Conservation (phyloP, 2,329 filamentous ascomycete genomes). For the Gaeumannomyces tritici region DNA sequence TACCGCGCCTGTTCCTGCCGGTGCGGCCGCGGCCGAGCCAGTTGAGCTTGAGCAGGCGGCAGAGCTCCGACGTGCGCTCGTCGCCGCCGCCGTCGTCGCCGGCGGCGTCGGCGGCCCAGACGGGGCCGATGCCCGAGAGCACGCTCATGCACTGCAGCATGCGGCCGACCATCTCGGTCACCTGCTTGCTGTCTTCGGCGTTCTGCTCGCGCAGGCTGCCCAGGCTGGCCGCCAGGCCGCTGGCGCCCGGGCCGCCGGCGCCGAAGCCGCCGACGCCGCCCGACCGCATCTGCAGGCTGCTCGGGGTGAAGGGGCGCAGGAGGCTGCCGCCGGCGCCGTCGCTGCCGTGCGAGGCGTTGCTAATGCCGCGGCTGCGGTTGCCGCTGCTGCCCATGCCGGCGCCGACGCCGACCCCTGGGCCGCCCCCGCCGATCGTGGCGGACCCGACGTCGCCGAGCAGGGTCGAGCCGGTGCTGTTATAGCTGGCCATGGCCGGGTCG, state of each 20-base stretch:
- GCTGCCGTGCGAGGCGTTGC: conserved; percentile 65
- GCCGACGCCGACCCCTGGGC: too few relatives aligned
- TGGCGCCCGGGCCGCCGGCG: conserved; percentile 16
- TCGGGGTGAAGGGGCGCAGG: conserved; percentile 41
- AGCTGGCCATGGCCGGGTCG: conserved; percentile 67
- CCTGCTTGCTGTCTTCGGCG: conserved; percentile 61
- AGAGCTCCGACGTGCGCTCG: conserved; percentile 72
- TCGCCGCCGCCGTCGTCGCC: conserved; percentile 69
- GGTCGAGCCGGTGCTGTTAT: conserved; percentile 70
- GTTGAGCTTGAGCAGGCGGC: conserved; percentile 85
- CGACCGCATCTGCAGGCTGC: conserved; percentile 22
- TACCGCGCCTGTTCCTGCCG: conserved; percentile 78
- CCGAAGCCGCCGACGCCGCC: conserved; percentile 13
- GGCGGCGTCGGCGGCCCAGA: conserved; percentile 33
- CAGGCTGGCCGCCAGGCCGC: conserved; percentile 7
- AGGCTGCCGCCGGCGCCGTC: conserved; percentile 17
- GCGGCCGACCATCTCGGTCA: conserved; percentile 87
- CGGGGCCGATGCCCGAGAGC: conserved; percentile 54
- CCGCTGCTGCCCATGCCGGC: conserved; percentile 23
- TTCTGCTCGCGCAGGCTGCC: conserved; percentile 42
- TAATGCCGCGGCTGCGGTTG: conserved; percentile 69
- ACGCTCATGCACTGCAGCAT: conserved; percentile 97
- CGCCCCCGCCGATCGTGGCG: too few relatives aligned
- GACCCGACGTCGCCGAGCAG: conserved; percentile 61
- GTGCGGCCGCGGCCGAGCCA: conserved; percentile 89